Conservation (phyloP, 208 protist species). For the Acanthamoeba healyi region DNA sequence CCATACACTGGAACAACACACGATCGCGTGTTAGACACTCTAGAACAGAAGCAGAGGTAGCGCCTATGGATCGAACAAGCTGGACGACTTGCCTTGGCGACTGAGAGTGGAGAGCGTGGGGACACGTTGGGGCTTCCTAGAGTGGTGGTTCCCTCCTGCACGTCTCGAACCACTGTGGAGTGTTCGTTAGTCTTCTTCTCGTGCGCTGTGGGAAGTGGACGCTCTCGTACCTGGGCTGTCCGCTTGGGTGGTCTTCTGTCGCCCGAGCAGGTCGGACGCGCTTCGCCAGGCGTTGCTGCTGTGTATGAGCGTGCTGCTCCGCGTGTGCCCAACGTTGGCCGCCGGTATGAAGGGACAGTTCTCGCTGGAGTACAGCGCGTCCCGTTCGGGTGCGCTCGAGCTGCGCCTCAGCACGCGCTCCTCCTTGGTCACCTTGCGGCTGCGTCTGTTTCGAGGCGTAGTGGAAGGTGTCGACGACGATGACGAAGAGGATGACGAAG, state of each 20-base stretch:
- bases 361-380: not conserved
- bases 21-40: no score
- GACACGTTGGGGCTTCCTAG: not conserved
- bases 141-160: no score
- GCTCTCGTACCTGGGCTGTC: not conserved
- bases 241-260: not conserved
- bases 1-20: not conserved
- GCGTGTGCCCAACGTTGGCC: not conserved
- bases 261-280: not conserved
- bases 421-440: not conserved
- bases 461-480: not conserved
- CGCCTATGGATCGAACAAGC: not conserved
- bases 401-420: conserved; percentile 1
- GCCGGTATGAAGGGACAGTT: not conserved
- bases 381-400: not conserved
- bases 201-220: no score
- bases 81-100: not conserved
- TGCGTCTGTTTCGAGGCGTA: not conserved
- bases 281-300: not conserved
- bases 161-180: no score
- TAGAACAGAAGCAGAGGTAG: not conserved
- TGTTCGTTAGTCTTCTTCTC: no score
- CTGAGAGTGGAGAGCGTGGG: not conserved
- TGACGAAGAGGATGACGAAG: not conserved
- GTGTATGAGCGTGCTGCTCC: not conserved